Conservation (phyloP, 2,329 filamentous ascomycete species). For the Cryphonectria carpinicola region DNA sequence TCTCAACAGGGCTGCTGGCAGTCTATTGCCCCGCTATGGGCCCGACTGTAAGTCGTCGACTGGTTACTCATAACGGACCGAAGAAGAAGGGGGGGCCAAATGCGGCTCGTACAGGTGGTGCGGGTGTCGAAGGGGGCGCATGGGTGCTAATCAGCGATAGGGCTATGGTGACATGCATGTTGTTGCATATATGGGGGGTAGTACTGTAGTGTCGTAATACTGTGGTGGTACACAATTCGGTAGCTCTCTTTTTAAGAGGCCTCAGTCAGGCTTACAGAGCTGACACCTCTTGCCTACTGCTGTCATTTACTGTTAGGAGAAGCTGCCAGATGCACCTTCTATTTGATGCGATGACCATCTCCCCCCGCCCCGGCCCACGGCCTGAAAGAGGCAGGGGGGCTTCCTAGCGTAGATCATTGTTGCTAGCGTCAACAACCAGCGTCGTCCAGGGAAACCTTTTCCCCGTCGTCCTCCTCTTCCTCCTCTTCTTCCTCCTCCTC, state of each 20-base stretch:
- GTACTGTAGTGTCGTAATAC: no score
- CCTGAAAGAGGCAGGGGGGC: not conserved
- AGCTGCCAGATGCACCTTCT: not conserved
- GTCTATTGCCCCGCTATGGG: not conserved
- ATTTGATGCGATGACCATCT: not conserved
- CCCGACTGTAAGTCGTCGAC: not conserved
- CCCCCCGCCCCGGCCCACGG: not conserved
- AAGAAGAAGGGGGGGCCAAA: not conserved
- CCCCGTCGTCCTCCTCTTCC: not conserved
- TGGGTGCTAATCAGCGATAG: not conserved
- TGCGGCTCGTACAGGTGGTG: conserved; percentile 5
- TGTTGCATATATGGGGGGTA: not conserved
- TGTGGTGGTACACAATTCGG: not conserved
- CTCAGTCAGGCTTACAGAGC: not conserved
- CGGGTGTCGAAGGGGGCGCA: not conserved
- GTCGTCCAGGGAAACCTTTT: conserved; percentile 7
- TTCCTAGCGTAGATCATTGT: conserved; percentile 5
- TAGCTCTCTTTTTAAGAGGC: not conserved
- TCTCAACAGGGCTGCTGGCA: not conserved
- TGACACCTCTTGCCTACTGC: not conserved
- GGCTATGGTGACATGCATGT: conserved; percentile 5
- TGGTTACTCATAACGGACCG: not conserved
- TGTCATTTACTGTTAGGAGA: not conserved
- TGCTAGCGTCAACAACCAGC: conserved; percentile 6
- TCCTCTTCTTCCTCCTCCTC: not conserved